Evolutionary conservation across 306 rosid genomes (phyloP), one percentile per base, ranked within the genome.

Genomic region (Quercus berberidifolia): DNA sequence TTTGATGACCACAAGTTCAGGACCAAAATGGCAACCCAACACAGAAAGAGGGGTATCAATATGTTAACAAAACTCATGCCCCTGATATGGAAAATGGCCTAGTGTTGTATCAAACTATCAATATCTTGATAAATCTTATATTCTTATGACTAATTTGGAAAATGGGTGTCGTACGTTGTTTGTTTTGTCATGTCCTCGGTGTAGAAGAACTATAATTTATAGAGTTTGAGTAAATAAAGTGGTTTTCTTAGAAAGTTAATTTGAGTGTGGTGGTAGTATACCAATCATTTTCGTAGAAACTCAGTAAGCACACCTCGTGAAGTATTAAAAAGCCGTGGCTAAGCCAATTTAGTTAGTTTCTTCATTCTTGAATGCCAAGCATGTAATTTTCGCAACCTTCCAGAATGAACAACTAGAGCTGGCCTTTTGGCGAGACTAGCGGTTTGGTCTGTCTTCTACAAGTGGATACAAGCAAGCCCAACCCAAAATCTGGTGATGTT

Each of bases 161-260:
- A 46, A 46, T 46, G 52, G 52, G 52, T 2, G 0, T 0, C 52
- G 52, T 2, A 46, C 14, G 10, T 23, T 59, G 11, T 59, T 23
- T 54, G 74, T 14, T 18, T 51, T 63, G 15, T 23, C n/a, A 73
- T 31, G 69, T 73, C 49, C 55, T 38, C 20, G 57, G 15, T 2
- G 30, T 25, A 49, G 35, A 14, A 41, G 13, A 25, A 18, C 25
- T 8, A 41, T 6, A 10, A 54, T 75, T 56, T 80, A 80, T 69
- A 80, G 74, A 35, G 52, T 6, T 11, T 25, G 60, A 12, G 20
- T 35, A 65, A 26, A 65, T 55, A 18, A 59, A n/a, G 54, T 67
- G 77, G 31, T 25, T 84, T 87, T 83, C 84, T 49, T 10, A 15
- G 82, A 80, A 80, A 81, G 71, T 20, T 38, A 33, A 23, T 65